phyloP scores from a whole-genome alignment of 768 basidiomycete genomes.

The Artomyces pyxidatus region DNA sequence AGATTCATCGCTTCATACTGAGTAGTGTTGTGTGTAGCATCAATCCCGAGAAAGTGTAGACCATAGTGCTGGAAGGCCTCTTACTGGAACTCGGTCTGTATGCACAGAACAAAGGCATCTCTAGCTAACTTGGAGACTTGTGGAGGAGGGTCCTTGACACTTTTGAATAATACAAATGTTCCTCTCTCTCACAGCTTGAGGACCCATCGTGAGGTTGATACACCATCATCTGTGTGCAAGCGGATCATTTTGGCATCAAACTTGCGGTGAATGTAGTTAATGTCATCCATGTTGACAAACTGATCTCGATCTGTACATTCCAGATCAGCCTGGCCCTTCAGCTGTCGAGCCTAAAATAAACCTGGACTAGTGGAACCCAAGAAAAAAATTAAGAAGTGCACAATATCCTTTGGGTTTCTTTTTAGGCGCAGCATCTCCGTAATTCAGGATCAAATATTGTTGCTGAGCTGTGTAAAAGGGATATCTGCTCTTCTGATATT shows the following conservation, averaged over 20 bases:
- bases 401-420: background rate
- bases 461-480: background rate
- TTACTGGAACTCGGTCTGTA: background rate
- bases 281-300: background rate
- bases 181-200: background rate
- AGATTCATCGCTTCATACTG: background rate
- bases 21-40: slow-evolving; percentile 1
- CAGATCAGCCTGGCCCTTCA: too few species aligned
- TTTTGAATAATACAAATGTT: background rate
- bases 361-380: background rate
- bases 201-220: background rate
- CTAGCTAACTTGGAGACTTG: background rate
- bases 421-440: background rate
- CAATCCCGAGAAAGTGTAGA: background rate
- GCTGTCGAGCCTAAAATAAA: background rate
- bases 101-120: background rate
- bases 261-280: background rate
- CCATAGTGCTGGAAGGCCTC: background rate
- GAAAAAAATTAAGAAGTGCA: background rate
- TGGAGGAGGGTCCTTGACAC: background rate
- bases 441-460: background rate
- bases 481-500: background rate
- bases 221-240: background rate
- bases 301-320: too few species aligned
- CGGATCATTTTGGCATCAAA: background rate